These are phyloP conservation scores for Aspergillus saccharolyticus DNA, from an alignment of 495 filamentous ascomycete genomes.

Conservation along the genomic window DNA sequence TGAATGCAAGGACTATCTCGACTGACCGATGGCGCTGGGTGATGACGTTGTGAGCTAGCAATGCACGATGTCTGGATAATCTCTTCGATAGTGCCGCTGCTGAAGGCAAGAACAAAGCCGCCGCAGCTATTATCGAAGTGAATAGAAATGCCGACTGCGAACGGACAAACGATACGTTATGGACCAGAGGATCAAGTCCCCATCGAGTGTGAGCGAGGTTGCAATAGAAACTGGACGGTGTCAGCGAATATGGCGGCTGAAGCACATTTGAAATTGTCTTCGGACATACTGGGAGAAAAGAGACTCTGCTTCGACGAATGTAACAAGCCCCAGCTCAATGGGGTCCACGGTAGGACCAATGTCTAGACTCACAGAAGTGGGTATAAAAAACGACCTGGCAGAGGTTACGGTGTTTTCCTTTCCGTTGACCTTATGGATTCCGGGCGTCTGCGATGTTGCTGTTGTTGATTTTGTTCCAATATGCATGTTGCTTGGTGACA, in stretches of 20 bases:
- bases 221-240: constrained; percentile 53
- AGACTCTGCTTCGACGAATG: constrained; percentile 53
- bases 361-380: constrained; percentile 55
- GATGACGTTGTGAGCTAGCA: constrained; percentile 56
- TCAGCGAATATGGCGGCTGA: constrained; percentile 5
- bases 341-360: constrained; percentile 60
- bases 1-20: constrained; percentile 68
- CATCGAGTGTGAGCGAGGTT: constrained; percentile 69
- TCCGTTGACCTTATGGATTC: constrained; percentile 3
- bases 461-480: constrained; percentile 17
- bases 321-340: constrained; percentile 60
- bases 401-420: constrained; percentile 10
- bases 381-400: constrained; percentile 55
- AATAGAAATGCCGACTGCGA: constrained; percentile 64
- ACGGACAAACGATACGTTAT: constrained; percentile 59
- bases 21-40: constrained; percentile 57
- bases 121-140: constrained; percentile 61
- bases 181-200: constrained; percentile 63
- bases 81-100: constrained; percentile 58
- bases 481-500: constrained; percentile 39
- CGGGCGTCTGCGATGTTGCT: constrained; percentile 11
- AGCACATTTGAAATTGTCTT: not conserved
- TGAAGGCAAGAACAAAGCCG: constrained; percentile 59
- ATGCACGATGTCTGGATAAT: constrained; percentile 58
- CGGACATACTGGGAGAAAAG: constrained; percentile 57